Evolutionary conservation across 2,329 filamentous ascomycete species (phyloP).

Genomic region (Harringtonia lauricola): DNA sequence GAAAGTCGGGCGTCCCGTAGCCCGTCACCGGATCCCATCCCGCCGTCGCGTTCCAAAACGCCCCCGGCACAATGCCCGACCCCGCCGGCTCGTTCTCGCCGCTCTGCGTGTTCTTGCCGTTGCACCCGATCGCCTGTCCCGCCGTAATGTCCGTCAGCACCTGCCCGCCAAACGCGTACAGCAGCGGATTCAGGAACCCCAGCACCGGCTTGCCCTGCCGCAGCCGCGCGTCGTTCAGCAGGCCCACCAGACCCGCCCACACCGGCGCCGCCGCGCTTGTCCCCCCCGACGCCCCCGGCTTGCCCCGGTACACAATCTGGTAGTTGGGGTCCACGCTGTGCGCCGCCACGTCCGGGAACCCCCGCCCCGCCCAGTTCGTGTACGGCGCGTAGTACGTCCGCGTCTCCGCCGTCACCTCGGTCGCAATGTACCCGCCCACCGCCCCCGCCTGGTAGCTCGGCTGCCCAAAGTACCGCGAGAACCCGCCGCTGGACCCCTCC

Average conservation of each 20-base stretch:
- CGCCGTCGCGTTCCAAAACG: slow-evolving; percentile 11
- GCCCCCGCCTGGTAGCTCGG: slow-evolving; percentile 33
- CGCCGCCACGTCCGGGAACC: slow-evolving; percentile 18
- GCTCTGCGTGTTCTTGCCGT: slow-evolving; percentile 13
- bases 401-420: slow-evolving; percentile 17
- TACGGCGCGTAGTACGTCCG: slow-evolving; percentile 38
- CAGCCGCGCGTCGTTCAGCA: slow-evolving; percentile 53
- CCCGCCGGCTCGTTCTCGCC: slow-evolving; percentile 34
- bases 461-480: slow-evolving; percentile 33
- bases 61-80: slow-evolving; percentile 9
- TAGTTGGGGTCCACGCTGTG: slow-evolving; percentile 15
- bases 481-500: slow-evolving; percentile 41
- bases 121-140: slow-evolving; percentile 23
- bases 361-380: slow-evolving; percentile 23
- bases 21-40: slow-evolving; percentile 14
- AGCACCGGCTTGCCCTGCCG: slow-evolving; percentile 38
- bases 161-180: slow-evolving; percentile 29
- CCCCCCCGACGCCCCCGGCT: slow-evolving; percentile 18
- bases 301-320: slow-evolving; percentile 21
- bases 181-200: slow-evolving; percentile 52
- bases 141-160: slow-evolving; percentile 25
- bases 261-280: slow-evolving; percentile 48
- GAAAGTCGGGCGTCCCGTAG: slow-evolving; percentile 13
- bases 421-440: slow-evolving; percentile 30
- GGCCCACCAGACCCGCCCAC: slow-evolving; percentile 49